Conservation (phyloP, 23 red algal genomes). For the Gracilaria domingensis region DNA sequence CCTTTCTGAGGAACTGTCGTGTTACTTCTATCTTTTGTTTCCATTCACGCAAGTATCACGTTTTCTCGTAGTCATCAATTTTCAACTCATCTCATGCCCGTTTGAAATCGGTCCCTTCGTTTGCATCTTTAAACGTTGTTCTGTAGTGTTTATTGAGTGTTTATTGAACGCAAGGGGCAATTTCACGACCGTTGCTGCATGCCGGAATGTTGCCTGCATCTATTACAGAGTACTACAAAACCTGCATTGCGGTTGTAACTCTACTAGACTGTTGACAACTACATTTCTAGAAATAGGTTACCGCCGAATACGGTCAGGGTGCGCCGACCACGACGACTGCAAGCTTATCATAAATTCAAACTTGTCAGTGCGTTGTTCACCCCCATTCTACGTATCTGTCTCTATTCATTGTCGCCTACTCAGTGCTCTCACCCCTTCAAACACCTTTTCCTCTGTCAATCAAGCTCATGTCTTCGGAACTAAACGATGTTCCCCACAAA, state of each 20-base stretch:
- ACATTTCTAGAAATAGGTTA: conserved; percentile 22
- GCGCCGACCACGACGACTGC: background rate
- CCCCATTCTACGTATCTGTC: background rate
- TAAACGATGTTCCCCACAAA: background rate
- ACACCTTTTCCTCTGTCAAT: background rate
- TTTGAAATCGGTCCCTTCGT: background rate
- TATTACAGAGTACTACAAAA: background rate
- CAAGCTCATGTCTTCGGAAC: background rate
- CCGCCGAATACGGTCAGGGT: background rate
- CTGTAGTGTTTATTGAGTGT: background rate
- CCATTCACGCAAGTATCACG: background rate
- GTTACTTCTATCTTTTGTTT: background rate
- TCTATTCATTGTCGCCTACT: background rate
- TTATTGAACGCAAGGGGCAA: background rate
- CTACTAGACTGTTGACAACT: conserved; percentile 1
- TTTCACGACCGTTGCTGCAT: background rate
- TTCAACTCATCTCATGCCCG: background rate
- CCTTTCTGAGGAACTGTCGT: conserved; percentile 21
- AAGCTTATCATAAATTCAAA: conserved; percentile 20
- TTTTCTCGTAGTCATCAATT: background rate
- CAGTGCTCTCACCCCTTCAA: background rate
- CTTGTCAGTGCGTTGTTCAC: background rate
- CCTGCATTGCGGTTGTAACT: background rate
- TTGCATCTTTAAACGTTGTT: background rate
- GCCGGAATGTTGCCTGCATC: background rate